These are phyloP conservation scores for Ceratocystis eucalypticola DNA, from an alignment of 2,329 filamentous ascomycete species.

Conservation along the genomic window DNA sequence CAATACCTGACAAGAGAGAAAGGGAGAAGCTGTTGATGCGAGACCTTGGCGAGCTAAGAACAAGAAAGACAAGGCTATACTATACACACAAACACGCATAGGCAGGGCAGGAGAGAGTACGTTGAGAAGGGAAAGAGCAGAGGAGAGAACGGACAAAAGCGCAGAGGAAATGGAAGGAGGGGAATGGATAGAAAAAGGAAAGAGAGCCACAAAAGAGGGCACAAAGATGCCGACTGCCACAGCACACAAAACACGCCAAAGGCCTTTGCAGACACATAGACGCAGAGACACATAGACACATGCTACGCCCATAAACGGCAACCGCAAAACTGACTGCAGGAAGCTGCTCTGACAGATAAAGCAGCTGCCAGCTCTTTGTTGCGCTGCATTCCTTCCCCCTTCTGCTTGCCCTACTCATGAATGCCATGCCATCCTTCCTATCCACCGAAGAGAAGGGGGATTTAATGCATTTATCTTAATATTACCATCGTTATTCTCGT, in stretches of 20 bases:
- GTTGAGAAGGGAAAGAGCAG: background rate
- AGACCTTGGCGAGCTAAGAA: background rate
- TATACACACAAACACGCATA: background rate
- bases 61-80: background rate
- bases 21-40: background rate
- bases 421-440: background rate
- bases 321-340: background rate
- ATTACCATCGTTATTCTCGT: background rate
- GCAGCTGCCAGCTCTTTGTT: constrained; percentile 8
- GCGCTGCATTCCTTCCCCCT: constrained; percentile 8
- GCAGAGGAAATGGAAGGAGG: background rate
- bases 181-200: background rate
- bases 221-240: background rate
- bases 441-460: too few species aligned
- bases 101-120: background rate
- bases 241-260: background rate
- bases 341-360: background rate
- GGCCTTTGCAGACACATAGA: background rate
- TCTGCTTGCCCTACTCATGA: background rate
- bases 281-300: background rate
- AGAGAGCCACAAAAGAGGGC: background rate
- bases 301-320: background rate
- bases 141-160: background rate
- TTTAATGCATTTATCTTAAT: background rate
- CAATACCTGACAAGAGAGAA: background rate